Conservation (phyloP, 176 grass and related monocot genomes). For the Oryza glaberrima region DNA sequence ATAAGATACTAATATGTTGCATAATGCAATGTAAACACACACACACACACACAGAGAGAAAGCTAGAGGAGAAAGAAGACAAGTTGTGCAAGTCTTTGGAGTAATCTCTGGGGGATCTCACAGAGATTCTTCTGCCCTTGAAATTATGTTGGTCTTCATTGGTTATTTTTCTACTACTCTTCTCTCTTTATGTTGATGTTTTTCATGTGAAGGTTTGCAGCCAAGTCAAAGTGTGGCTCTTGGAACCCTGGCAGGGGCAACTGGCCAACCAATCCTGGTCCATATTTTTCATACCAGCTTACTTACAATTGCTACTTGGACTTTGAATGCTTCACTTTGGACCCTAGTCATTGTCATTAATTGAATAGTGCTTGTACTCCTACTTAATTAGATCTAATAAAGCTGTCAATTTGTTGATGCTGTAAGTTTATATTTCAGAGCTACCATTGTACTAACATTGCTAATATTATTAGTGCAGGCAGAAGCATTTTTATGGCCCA, state of each 20-base stretch:
- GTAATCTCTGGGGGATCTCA: slow-evolving; percentile 41
- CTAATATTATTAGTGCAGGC: no score
- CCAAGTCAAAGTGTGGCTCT: slow-evolving; percentile 39
- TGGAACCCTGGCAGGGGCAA: slow-evolving; percentile 19
- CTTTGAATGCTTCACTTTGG: slow-evolving; percentile 12
- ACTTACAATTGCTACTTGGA: not conserved
- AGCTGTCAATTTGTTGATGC: not conserved
- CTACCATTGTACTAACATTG: no score
- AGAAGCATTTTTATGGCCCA: no score
- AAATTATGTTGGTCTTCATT: not conserved
- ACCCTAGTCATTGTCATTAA: slow-evolving; percentile 25
- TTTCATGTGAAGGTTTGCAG: slow-evolving; percentile 25
- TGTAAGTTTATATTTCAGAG: not conserved
- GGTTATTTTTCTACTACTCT: not conserved
- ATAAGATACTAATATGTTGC: slow-evolving; percentile 40
- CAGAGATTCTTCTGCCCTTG: slow-evolving; percentile 41
- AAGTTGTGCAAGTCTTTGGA: slow-evolving; percentile 24
- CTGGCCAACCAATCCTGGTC: not conserved
- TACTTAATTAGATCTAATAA: not conserved
- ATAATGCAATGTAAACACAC: not conserved
- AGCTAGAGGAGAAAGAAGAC: not conserved
- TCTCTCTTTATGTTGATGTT: not conserved
- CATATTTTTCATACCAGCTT: slow-evolving; percentile 19
- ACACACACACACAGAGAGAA: not conserved
- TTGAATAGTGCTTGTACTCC: not conserved